Conservation (phyloP, 768 basidiomycete genomes). For the Mycena amicta region DNA sequence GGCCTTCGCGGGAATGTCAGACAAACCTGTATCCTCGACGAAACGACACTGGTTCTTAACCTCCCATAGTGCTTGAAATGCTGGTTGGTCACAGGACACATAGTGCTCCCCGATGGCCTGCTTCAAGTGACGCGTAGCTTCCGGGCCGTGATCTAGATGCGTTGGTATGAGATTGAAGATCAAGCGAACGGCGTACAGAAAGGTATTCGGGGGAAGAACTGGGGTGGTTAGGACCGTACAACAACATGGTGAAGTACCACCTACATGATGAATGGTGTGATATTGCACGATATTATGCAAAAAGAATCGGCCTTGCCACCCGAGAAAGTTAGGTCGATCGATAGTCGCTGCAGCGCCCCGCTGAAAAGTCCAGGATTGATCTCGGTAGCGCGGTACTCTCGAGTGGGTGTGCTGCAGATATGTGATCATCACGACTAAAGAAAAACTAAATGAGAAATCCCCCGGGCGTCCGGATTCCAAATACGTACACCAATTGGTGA, state of each 20-base stretch:
- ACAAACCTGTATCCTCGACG: too few relatives aligned
- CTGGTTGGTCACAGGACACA: constrained; percentile 26
- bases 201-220: constrained; percentile 53
- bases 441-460: constrained; percentile 12
- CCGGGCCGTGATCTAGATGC: constrained; percentile 27
- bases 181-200: constrained; percentile 1
- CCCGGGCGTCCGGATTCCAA: constrained; percentile 5
- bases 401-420: constrained; percentile 71
- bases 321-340: constrained; percentile 48
- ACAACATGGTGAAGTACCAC: constrained; percentile 19
- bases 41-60: too few relatives aligned
- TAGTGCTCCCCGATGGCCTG: constrained; percentile 35
- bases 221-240: constrained; percentile 17
- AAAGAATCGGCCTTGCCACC: constrained; percentile 54
- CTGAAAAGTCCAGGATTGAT: constrained; percentile 46
- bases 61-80: constrained; percentile 36
- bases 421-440: constrained; percentile 41
- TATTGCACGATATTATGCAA: constrained; percentile 59
- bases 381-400: constrained; percentile 42
- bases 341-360: constrained; percentile 52
- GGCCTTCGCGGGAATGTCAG: too few relatives aligned
- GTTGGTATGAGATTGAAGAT: background rate
- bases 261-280: constrained; percentile 64
- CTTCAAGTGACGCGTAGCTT: constrained; percentile 33
- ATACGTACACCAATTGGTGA: constrained; percentile 56